Evolutionary conservation across 768 basidiomycete species (phyloP).

Genomic region (Boletus speciosus): DNA sequence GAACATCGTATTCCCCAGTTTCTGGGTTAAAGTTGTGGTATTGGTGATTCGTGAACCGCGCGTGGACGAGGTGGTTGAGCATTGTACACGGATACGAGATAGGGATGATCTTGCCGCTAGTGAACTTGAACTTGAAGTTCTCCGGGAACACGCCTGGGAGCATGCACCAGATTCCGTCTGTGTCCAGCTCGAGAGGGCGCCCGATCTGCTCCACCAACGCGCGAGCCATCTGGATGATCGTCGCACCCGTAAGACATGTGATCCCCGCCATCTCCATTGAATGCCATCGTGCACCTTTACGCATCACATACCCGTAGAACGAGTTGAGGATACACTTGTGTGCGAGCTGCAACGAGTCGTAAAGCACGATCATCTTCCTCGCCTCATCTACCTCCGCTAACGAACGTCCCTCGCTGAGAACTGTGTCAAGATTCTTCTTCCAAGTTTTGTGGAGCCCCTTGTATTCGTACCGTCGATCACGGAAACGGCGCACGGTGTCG

Average conservation of each 20-base stretch:
- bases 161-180: slow-evolving; percentile 99
- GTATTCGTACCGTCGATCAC: slow-evolving; percentile 98
- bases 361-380: slow-evolving; percentile 97
- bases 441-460: slow-evolving; percentile 98
- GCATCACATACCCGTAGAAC: slow-evolving; percentile 99
- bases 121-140: slow-evolving; percentile 93
- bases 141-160: slow-evolving; percentile 96
- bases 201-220: slow-evolving; percentile 97
- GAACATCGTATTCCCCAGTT: slow-evolving; percentile 79
- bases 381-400: slow-evolving; percentile 92
- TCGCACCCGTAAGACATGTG: slow-evolving; percentile 95
- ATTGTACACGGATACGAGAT: slow-evolving; percentile 99
- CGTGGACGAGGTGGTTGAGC: slow-evolving; percentile 97
- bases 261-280: slow-evolving; percentile 99
- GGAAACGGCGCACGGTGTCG: slow-evolving; percentile 94
- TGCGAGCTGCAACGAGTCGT: slow-evolving; percentile 96
- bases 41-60: slow-evolving; percentile 94
- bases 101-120: slow-evolving; percentile 78
- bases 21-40: slow-evolving; percentile 90
- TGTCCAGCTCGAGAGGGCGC: slow-evolving; percentile 94
- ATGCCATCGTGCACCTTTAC: slow-evolving; percentile 98
- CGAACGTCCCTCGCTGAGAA: slow-evolving; percentile 61
- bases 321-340: slow-evolving; percentile 99
- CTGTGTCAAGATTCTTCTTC: slow-evolving; percentile 94
- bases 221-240: slow-evolving; percentile 98